phyloP scores from a whole-genome alignment of 768 basidiomycete species.

The Thelephora aurantiotincta region DNA sequence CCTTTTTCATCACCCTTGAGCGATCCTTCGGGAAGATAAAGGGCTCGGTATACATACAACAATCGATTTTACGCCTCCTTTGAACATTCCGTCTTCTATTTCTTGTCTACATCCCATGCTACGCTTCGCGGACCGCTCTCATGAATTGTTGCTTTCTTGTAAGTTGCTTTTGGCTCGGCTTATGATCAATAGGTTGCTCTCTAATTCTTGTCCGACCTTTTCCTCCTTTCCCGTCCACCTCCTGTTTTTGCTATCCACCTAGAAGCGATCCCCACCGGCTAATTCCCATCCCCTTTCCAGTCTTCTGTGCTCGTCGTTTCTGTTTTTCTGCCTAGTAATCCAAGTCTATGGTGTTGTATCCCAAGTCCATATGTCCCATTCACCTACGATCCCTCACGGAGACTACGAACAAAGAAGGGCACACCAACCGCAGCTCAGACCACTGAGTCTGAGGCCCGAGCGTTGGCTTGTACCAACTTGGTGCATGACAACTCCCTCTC shows the following conservation, averaged over 20 bases:
- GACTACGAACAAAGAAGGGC: too few relatives aligned
- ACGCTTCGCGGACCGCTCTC: neutral
- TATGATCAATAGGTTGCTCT: neutral
- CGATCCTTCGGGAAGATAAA: neutral
- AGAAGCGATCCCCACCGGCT: neutral
- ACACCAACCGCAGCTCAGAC: too few relatives aligned
- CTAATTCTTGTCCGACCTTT: neutral
- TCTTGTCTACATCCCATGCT: neutral
- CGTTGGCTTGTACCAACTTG: too few relatives aligned
- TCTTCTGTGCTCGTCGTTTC: neutral
- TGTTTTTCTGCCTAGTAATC: neutral
- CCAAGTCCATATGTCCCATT: too few relatives aligned
- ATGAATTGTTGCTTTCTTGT: neutral
- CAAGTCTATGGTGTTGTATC: too few relatives aligned
- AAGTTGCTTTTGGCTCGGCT: neutral
- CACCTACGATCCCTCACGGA: too few relatives aligned
- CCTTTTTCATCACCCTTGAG: neutral
- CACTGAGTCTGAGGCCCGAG: too few relatives aligned
- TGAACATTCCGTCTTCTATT: neutral
- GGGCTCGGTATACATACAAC: neutral
- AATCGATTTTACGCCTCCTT: neutral
- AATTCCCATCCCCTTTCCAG: neutral
- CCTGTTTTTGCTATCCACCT: neutral
- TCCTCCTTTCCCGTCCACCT: neutral
- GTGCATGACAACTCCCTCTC: too few relatives aligned